phyloP scores from a whole-genome alignment of 1,139 yeast genomes.

The Scheffersomyces lignicola region DNA sequence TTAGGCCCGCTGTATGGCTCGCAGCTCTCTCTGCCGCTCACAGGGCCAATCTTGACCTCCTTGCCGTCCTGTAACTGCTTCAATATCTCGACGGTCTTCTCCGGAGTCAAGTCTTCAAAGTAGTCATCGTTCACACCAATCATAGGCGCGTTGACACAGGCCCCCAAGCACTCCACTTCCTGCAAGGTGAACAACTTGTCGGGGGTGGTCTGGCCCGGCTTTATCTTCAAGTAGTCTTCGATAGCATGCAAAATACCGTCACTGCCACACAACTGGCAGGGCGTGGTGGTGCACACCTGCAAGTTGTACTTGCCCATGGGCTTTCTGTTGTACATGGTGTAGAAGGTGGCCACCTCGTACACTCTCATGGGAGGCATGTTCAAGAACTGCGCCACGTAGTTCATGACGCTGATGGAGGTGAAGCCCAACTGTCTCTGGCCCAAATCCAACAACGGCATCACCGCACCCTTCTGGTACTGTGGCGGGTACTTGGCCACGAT shows the following conservation, averaged over 20 bases:
- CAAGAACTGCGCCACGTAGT: conserved; percentile 81
- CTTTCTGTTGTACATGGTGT: conserved; percentile 86
- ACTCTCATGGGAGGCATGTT: conserved; percentile 97
- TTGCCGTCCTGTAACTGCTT: conserved; percentile 65
- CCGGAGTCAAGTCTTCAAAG: conserved; percentile 78
- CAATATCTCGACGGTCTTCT: conserved; percentile 61
- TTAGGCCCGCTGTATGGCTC: conserved; percentile 78
- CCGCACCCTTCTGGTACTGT: conserved; percentile 85
- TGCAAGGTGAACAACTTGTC: conserved; percentile 80
- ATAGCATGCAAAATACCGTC: conserved; percentile 77
- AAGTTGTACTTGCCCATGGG: conserved; percentile 86
- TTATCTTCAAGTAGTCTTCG: conserved; percentile 57
- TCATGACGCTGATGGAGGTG: conserved; percentile 88
- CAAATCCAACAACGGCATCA: conserved; percentile 82
- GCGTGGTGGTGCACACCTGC: conserved; percentile 89
- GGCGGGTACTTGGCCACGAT: conserved; percentile 80
- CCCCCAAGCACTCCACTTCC: conserved; percentile 91
- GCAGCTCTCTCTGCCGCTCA: conserved; percentile 66
- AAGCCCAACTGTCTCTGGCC: conserved; percentile 90
- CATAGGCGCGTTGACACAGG: conserved; percentile 92
- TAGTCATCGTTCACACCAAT: conserved; percentile 81
- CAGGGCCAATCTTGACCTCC: conserved; percentile 67
- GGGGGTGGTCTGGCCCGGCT: conserved; percentile 77
- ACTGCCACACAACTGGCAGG: conserved; percentile 84
- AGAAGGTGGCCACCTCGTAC: conserved; percentile 89